Evolutionary conservation across 2,329 filamentous ascomycete species (phyloP), one percentile per base, ranked within the genome.

Genomic region (Fusarium sp.): DNA sequence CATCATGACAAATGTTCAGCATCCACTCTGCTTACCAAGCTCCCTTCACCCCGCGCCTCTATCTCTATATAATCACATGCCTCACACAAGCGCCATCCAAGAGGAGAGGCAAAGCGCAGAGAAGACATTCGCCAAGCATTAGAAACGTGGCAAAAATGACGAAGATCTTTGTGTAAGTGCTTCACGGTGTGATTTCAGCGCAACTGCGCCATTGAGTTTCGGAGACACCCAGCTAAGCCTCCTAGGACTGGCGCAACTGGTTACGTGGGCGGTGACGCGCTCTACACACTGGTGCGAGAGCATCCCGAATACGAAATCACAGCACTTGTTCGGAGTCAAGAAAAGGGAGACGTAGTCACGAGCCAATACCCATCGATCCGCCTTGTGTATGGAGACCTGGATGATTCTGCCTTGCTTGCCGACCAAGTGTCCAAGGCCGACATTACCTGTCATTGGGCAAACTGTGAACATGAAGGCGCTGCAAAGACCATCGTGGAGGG

Each of bases 181-280:
- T 7, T 23, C 7, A 36, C 34, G 16, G 11, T n/a, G 16, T 34
- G 27, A 11, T 3, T 30, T n/a, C 23, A 23, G 23, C 23, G 37
- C 15, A 15, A 15, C 47, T 18, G 13, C 23, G 4, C 23, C 31
- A 18, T 28, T 3, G 47, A 12, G 8, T 39, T 37, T 36, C 31
- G 31, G 31, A 34, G 8, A 12, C 36, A 51, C n/a, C 47, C 11
- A 9, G 27, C 36, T 40, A n/a, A 39, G 31, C 31, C 23, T 37
- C 2, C 1, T 18, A 86, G 84, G 27, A 86, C 82, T 10, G 83
- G 83, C 36, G 83, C 79, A 11, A 77, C 83, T 53, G 86, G 86
- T 61, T 88, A 85, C 68, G 81, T 88, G 40, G 86, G 85, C 43
- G 86, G 86, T 12, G 82, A 87, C 55, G 78, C 82, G n/a, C 78